Evolutionary conservation across 495 filamentous ascomycete species (phyloP), one percentile per base, ranked within the genome.

Genomic region (Tuber melanosporum): DNA sequence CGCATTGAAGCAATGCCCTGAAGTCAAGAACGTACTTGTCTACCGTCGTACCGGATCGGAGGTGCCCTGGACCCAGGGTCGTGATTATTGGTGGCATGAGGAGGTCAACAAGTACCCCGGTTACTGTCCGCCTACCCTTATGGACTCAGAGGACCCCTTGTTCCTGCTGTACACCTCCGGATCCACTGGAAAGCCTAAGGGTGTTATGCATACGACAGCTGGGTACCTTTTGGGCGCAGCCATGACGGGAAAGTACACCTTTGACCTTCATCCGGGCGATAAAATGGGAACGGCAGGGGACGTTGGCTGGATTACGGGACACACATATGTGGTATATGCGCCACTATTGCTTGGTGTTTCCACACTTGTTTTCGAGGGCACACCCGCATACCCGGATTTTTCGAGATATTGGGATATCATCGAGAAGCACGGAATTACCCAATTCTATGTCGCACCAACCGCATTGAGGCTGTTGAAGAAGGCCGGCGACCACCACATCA

Each of bases 231-330:
- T 98, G 15, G 95, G 95, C 57, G 95, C 95, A 36, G 95, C 96
- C 12, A 87, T 91, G 81, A 98, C 95, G 52, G 96, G 94, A 81
- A 99, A 98, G 85, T 98, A 99, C 82, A 94, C 98, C 74, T 99
- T 99, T 83, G 96, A 99, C 84, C 95, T 99, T 79, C 95, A 99
- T 80, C 91, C 94, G 71, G 90, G 90, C 73, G 95, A 99, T 85
- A 89, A 88, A 74, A 98, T 94, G 87, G 98, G 98, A 89, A 98
- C 95, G 82, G 95, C 93, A 84, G 96, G 96, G 84, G 95, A 99
- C 83, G 94, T 99, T 73, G 95, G 95, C 80, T 99, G 95, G 95
- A 98, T 99, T 83, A 98, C 96, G 70, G 95, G 95, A n/a, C 95
- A 99, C 86, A 97, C 95, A 71, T 99, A 99, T 83, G 95, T 97